Evolutionary conservation across 2,329 filamentous ascomycete genomes (phyloP), one percentile per base, ranked within the genome.

Genomic region (Verruconis gallopava): DNA sequence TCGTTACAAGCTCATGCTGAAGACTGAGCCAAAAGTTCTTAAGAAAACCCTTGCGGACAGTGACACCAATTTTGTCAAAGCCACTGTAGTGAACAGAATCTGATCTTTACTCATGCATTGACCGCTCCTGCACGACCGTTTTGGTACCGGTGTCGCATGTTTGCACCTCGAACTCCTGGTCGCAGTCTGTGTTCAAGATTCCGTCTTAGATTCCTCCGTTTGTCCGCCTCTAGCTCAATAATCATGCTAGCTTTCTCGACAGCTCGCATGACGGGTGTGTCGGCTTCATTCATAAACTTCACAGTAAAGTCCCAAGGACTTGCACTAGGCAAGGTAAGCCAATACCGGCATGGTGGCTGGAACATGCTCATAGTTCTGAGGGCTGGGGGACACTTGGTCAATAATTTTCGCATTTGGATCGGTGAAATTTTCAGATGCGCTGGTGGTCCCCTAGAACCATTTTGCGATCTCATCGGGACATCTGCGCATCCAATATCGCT

Each of bases 181-280:
- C 9, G 9, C 6, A 30, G 25, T n/a, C n/a, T n/a, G 6, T 9
- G 6, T n/a, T 30, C 25, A 9, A 30, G 25, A 30, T 30, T 30
- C 25, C 25, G 6, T 30, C 33, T 36, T 17, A n/a, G 12, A 36
- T 36, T 36, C 33, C 33, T 36, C 6, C 18, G 30, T n/a, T 36
- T 42, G 14, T 42, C 40, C 11, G 40, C 40, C 33, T 42, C 40
- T 20, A n/a, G 30, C 13, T 42, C 40, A 11, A 37, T 21, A 12
- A 35, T 35, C 40, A 20, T 34, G 36, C 28, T 42, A 9, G 40
- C 40, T 13, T 15, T 35, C 17, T 42, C 40, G 4, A 42, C 32
- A 1, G 32, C 40, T 28, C 22, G 22, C 30, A 42, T 36, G 14
- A 42, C 33, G 25, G 40, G 19, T 11, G 36, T 20, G 25, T 42